A percentile compares a stretch with the other conserved stretches of the same genome.
Conservation (phyloP, 208 protist genomes). For the Strigomonas culicis region DNA sequence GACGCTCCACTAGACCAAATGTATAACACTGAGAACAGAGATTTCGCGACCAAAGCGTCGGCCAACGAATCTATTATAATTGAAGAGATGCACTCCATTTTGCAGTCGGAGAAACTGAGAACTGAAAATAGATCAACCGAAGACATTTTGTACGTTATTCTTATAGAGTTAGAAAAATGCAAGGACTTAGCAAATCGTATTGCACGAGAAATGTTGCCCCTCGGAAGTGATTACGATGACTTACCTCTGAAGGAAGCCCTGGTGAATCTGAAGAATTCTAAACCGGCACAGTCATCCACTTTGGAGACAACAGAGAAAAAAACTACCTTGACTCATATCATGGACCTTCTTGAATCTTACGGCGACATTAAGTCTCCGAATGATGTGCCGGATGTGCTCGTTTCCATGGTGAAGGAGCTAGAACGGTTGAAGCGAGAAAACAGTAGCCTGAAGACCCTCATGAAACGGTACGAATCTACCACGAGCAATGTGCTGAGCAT, state of each 20-base stretch:
- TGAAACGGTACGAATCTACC: conserved; percentile 43
- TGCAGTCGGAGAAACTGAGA: neutral
- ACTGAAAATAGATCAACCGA: neutral
- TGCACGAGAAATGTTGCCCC: neutral
- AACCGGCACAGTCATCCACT: neutral
- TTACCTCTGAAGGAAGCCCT: neutral
- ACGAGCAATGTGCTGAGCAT: conserved; percentile 31
- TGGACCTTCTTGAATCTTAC: conserved; percentile 55
- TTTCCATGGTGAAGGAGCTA: conserved; percentile 44
- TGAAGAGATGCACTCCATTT: neutral
- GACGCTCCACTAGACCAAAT: neutral
- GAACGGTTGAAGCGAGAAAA: conserved; percentile 41
- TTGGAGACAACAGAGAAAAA: neutral
- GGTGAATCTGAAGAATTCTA: neutral
- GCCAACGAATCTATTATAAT: neutral
- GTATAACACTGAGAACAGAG: neutral
- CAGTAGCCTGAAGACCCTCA: conserved; percentile 28
- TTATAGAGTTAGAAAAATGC: conserved; percentile 41
- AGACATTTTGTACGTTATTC: conserved; percentile 24
- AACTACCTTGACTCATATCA: conserved; percentile 6
- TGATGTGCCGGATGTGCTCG: conserved; percentile 35
- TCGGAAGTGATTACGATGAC: neutral
- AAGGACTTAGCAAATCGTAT: conserved; percentile 14
- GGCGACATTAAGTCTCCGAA: conserved; percentile 25
- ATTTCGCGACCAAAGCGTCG: neutral